Conservation (phyloP, 768 basidiomycete species). For the Boletus rubescentipes region DNA sequence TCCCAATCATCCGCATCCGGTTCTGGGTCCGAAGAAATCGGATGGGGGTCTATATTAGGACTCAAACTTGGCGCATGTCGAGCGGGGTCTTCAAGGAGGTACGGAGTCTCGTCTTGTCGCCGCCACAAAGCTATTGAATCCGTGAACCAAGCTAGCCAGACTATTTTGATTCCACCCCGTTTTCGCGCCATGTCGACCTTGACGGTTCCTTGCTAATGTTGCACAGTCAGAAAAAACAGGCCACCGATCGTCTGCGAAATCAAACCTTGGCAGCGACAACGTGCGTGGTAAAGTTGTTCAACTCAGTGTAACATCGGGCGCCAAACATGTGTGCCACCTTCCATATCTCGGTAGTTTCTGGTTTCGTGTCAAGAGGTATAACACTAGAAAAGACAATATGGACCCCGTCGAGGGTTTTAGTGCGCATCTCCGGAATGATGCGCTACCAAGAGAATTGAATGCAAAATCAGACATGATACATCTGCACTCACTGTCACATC, state of each 20-base stretch:
- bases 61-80: slow-evolving; percentile 39
- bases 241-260: background rate
- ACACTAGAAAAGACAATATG: slow-evolving; percentile 93
- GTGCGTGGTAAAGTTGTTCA: slow-evolving; percentile 73
- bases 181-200: slow-evolving; percentile 86
- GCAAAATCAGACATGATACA: background rate
- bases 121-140: slow-evolving; percentile 89
- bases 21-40: slow-evolving; percentile 66
- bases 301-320: slow-evolving; percentile 71
- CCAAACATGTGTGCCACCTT: slow-evolving; percentile 85
- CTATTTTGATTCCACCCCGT: slow-evolving; percentile 76
- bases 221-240: slow-evolving; percentile 5
- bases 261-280: slow-evolving; percentile 86
- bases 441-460: slow-evolving; percentile 41
- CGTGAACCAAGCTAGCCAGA: slow-evolving; percentile 87
- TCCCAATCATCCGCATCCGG: slow-evolving; percentile 73
- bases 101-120: slow-evolving; percentile 74
- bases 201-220: slow-evolving; percentile 73
- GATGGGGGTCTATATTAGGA: slow-evolving; percentile 46
- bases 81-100: slow-evolving; percentile 65
- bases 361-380: slow-evolving; percentile 83
- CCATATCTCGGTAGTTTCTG: slow-evolving; percentile 85
- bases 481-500: slow-evolving; percentile 72
- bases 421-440: slow-evolving; percentile 83
- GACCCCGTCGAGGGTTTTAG: slow-evolving; percentile 71